Base-by-base conservation (phyloP, 2,329 filamentous ascomycete species). In the Phoma herbarum region DNA sequence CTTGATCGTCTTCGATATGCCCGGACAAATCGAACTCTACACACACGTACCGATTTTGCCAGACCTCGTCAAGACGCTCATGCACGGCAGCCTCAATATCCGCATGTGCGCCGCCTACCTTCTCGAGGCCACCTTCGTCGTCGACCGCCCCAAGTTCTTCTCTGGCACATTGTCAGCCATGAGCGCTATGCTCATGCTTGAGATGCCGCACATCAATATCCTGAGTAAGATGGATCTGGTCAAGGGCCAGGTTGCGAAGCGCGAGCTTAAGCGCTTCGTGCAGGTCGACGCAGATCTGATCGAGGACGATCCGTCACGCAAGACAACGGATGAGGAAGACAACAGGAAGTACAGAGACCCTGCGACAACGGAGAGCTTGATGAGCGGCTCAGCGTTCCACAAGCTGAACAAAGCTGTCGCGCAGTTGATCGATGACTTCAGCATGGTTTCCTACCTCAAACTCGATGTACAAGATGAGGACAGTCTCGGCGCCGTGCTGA, bases 121-220 rank as follows among this genome's bases (percentile, higher is more conserved):
- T 29, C 88, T 99, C 63, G 95, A 99, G 78, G 92, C 92, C 12
- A 97, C 93, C 9, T 99, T 98, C 76, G 90, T 98, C 70, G 87
- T 97, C 62, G 95, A 99, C 79, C 89, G 92, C 60, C 91, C 95
- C 72, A 99, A 98, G 81, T 99, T 96, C 84, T 98, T 99, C 78
- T 90, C 95, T 0, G 95, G 95, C 12, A 97, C 95, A 0, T 83
- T 99, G 60, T 95, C 91, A 74, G 95, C 95, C 65, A 98, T 99
- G 95, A 96, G 91, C 72, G 93, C 95, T 64, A 99, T 99, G 95
- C 88, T 99, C 71, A 95, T 98, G 92, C 86, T 99, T 63, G 95
- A 98, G 79, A 88, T 98, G 64, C 95, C 95, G 4, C 95, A 99
- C 75, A 88, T 99, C 74, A 99, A 99, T 76, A 90, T 99, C 60